phyloP scores from a whole-genome alignment of 768 basidiomycete genomes.

The Cyclocybe aegerita region DNA sequence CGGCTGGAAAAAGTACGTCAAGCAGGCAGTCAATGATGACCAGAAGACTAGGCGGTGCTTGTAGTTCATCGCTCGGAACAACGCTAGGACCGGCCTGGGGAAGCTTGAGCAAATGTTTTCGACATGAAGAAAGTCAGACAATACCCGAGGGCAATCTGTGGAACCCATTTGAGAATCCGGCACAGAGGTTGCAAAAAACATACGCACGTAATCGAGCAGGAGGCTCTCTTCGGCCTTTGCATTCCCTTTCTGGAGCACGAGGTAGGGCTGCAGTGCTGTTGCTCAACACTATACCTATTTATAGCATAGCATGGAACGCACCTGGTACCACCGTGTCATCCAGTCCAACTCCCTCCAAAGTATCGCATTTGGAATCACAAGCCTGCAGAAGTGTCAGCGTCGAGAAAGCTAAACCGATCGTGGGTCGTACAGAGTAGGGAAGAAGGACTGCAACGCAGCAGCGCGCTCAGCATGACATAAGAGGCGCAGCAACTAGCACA shows the following conservation, averaged over 20 bases:
- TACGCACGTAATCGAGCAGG: slow-evolving; percentile 63
- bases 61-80: slow-evolving; percentile 47
- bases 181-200: background rate
- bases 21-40: slow-evolving; percentile 49
- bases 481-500: slow-evolving; percentile 6
- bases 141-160: slow-evolving; percentile 46
- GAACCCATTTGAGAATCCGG: background rate
- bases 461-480: background rate
- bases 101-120: background rate
- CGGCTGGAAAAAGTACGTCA: slow-evolving; percentile 53
- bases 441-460: slow-evolving; percentile 44
- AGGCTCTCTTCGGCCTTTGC: slow-evolving; percentile 57
- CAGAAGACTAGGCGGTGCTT: slow-evolving; percentile 54
- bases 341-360: slow-evolving; percentile 55
- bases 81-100: slow-evolving; percentile 39
- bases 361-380: slow-evolving; percentile 49
- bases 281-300: background rate
- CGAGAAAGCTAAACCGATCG: background rate
- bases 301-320: slow-evolving; percentile 22
- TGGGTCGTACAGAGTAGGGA: slow-evolving; percentile 48
- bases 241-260: slow-evolving; percentile 51
- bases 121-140: background rate
- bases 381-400: slow-evolving; percentile 20
- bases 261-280: slow-evolving; percentile 49
- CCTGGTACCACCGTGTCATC: slow-evolving; percentile 58